Conservation (phyloP, 2,329 filamentous ascomycete species). For the Talaromyces sp. region DNA sequence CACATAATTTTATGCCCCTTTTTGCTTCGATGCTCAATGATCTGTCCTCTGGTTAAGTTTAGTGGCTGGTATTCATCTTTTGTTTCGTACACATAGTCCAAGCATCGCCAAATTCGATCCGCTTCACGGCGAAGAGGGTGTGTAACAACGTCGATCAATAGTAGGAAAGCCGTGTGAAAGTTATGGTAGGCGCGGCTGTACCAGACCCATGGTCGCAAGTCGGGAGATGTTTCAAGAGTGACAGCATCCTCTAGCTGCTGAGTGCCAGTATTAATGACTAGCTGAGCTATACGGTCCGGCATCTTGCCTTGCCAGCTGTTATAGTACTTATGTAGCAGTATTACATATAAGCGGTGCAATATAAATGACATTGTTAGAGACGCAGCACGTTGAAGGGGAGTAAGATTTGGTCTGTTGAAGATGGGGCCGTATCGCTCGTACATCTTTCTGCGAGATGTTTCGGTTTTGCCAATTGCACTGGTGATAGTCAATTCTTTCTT, state of each 20-base stretch:
- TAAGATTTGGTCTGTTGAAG: conserved; percentile 49
- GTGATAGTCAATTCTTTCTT: conserved; percentile 58
- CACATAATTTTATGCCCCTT: conserved; percentile 59
- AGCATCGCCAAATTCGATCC: conserved; percentile 62
- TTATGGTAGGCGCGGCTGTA: conserved; percentile 67
- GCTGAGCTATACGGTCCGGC: conserved; percentile 54
- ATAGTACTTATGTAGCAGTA: conserved; percentile 65
- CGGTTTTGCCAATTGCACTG: conserved; percentile 61
- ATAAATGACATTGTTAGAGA: conserved; percentile 61
- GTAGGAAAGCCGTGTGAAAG: conserved; percentile 64
- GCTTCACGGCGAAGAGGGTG: conserved; percentile 54
- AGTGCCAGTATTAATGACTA: conserved; percentile 59
- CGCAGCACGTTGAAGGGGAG: conserved; percentile 58
- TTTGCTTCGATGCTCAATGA: conserved; percentile 38
- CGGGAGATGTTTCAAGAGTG: conserved; percentile 49
- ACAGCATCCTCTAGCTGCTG: conserved; percentile 52
- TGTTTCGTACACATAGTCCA: conserved; percentile 65
- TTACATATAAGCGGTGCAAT: conserved; percentile 58
- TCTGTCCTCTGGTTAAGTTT: conserved; percentile 15
- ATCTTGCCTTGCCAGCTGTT: conserved; percentile 32
- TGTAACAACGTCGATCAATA: conserved; percentile 63
- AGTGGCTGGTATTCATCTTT: conserved; percentile 47
- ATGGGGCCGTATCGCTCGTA: conserved; percentile 61
- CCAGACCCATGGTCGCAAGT: conserved; percentile 60
- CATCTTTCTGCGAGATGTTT: conserved; percentile 62